Evolutionary conservation across 164 flowering plant species (phyloP), one percentile per base, ranked within the genome.

Genomic region (Stephania japonica): DNA sequence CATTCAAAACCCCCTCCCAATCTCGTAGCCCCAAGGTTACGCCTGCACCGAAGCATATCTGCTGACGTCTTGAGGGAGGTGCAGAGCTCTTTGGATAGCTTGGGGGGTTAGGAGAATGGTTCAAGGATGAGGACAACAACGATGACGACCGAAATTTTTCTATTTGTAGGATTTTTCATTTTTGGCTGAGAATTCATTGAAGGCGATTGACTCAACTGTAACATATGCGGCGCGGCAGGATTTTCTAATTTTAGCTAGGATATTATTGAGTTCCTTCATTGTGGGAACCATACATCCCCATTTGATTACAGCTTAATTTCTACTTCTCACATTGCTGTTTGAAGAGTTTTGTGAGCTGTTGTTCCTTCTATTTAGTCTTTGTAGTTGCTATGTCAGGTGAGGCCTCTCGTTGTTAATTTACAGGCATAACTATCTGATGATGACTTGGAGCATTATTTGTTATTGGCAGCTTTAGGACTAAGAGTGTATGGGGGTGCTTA

Each of bases 61-160:
- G 98, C 97, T 0, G 96, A 92, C 76, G 98, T 97, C 25, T 76
- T 94, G 80, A 88, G 81, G 74, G 97, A 94, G 84, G 72, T 94
- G 87, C 97, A 91, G 73, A 79, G 97, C 86, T 86, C 88, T 83
- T 80, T 94, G 78, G 95, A 92, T 72, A 80, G 83, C 75, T 82
- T 94, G 73, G 81, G 73, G 11, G 78, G 65, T 69, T 87, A 72
- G 84, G 76, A 79, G 72, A 2, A 32, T 32, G 38, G 38, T 4
- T 32, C 38, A 32, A 68, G 65, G 69, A 24, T 59, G 64, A 59
- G 59, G 11, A 50, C 19, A 32, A 32, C 38, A 32, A 32, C 38
- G 38, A 32, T 32, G 38, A 32, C 38, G 38, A 32, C 50, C 19
- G 70, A 43, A 71, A 49, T 72, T 70, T 75, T 59, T 73, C 5